A percentile compares a stretch with the other conserved stretches of the same genome.
These are phyloP conservation scores for Erysiphe pisi DNA, from an alignment of 2,329 filamentous ascomycete species.

Conservation along the genomic window DNA sequence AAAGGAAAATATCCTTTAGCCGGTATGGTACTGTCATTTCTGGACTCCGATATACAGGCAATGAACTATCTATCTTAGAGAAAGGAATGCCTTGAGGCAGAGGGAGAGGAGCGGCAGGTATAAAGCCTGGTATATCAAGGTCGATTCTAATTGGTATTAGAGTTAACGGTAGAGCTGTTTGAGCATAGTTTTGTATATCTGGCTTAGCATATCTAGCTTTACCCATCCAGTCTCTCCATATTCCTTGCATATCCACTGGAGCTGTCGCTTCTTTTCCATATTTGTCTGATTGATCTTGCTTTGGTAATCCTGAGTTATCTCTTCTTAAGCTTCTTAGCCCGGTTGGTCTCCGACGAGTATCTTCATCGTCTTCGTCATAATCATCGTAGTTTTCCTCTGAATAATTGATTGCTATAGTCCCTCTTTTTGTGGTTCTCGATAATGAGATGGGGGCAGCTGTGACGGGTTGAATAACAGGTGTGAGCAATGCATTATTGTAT, in stretches of 20 bases:
- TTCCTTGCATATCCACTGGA: conserved; percentile 76
- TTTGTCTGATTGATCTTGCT: conserved; percentile 58
- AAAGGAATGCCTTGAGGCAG: conserved; percentile 49
- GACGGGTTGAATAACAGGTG: conserved; percentile 65
- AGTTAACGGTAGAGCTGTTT: conserved; percentile 71
- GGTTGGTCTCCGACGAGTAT: conserved; percentile 60
- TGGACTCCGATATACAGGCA: conserved; percentile 67
- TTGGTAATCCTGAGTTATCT: conserved; percentile 57
- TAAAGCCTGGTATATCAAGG: conserved; percentile 73
- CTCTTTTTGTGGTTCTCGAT: conserved; percentile 87
- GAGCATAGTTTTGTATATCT: conserved; percentile 51
- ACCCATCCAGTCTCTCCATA: conserved; percentile 94
- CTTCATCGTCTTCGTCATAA: conserved; percentile 62
- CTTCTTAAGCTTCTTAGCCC: conserved; percentile 72
- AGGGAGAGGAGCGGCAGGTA: conserved; percentile 54
- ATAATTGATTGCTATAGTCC: conserved; percentile 94
- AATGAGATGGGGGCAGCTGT: conserved; percentile 53
- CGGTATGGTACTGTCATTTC: conserved; percentile 76
- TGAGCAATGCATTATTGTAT: conserved; percentile 85
- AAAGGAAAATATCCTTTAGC: conserved; percentile 88
- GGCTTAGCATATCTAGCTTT: conserved; percentile 50
- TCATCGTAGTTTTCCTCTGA: conserved; percentile 93
- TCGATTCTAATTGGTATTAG: conserved; percentile 95
- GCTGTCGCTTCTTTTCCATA: conserved; percentile 68
- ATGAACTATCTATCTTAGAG: conserved; percentile 55